Percentiles rank a stretch among this genome's conserved stretches.
Conservation (phyloP, 2,329 filamentous ascomycete species). For the Dendryphion nanum region DNA sequence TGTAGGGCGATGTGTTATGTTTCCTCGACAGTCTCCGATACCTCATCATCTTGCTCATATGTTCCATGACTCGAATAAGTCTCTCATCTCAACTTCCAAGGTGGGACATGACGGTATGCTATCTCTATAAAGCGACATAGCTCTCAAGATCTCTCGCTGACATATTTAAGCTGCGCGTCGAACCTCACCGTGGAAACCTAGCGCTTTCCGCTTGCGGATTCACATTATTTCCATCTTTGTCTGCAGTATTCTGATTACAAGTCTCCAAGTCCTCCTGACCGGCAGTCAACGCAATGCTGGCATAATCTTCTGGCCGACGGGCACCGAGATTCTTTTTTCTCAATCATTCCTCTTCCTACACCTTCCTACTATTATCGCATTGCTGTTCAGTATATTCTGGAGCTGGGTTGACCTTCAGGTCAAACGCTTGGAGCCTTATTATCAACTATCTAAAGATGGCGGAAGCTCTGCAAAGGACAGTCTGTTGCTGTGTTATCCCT, state of each 20-base stretch:
- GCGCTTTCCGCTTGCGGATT: conserved; percentile 13
- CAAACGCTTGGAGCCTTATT: conserved; percentile 60
- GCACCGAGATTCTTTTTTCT: conserved; percentile 38
- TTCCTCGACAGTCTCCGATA: no score
- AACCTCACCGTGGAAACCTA: conserved; percentile 25
- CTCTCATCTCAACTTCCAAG: no score
- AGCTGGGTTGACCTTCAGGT: conserved; percentile 60
- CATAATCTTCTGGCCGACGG: conserved; percentile 36
- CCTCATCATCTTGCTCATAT: no score
- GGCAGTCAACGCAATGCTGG: conserved; percentile 45
- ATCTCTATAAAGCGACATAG: no score
- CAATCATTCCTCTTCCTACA: conserved; percentile 51
- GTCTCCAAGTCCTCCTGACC: conserved; percentile 48
- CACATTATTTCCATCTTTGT: conserved; percentile 12
- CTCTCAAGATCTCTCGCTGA: no score
- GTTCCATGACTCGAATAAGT: no score
- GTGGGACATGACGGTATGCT: no score
- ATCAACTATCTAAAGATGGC: conserved; percentile 51
- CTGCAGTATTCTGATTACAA: conserved; percentile 36
- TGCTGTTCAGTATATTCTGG: conserved; percentile 58
- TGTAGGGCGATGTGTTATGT: no score
- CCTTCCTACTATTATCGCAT: conserved; percentile 53
- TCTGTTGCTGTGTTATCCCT: conserved; percentile 55
- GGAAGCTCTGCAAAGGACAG: conserved; percentile 50
- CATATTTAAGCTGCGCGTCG: no score